Base-by-base conservation (phyloP, 1,139 yeast species). In the Debaryomyces sp. region DNA sequence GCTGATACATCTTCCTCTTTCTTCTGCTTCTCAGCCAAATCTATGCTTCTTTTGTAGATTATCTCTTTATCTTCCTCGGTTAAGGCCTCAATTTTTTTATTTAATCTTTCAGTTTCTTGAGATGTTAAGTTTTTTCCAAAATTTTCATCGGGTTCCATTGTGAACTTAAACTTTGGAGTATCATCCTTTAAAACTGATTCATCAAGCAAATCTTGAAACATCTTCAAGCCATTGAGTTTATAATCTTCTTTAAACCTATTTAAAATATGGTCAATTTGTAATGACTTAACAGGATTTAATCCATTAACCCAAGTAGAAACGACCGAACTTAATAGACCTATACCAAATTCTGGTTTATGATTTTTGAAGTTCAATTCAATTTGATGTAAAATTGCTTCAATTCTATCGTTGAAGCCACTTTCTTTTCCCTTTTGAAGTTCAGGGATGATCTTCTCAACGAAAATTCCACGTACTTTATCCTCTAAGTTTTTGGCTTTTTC, bases 341-440 rank as follows among this genome's bases (percentile, higher is more conserved):
- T 72, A 15, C 99, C 99, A 69, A 91, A 92, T 50, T 90, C 90
- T 0, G 98, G 87, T 58, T 87, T 91, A 54, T 91, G 96, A 56
- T 89, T 92, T 58, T 90, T 89, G 65, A 89, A 87, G 39, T 84
- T 73, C 35, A 94, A 71, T 63, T 94, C 99, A 39, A 92, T 74
- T 64, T 92, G 98, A 64, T 91, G 96, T 40, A 95, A 75, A 41
- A 94, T 81, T 0, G 96, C 98, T 49, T 88, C 87, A 15, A 94
- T 79, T 57, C 92, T 83, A 30, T 80, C 75, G 36, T 77, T 73
- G 39, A 86, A 84, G 51, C 86, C 78, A 1, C 82, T 78, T 36
- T 76, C 65, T 21, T 67, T 61, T 4, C 63, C 57, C 15, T 60
- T 64, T 13, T 66, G 61, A 18, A 81, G 64, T 35, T 78, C 78